Evolutionary conservation across 495 filamentous ascomycete genomes (phyloP), one percentile per base, ranked within the genome.

Genomic region (Tuber indicum): DNA sequence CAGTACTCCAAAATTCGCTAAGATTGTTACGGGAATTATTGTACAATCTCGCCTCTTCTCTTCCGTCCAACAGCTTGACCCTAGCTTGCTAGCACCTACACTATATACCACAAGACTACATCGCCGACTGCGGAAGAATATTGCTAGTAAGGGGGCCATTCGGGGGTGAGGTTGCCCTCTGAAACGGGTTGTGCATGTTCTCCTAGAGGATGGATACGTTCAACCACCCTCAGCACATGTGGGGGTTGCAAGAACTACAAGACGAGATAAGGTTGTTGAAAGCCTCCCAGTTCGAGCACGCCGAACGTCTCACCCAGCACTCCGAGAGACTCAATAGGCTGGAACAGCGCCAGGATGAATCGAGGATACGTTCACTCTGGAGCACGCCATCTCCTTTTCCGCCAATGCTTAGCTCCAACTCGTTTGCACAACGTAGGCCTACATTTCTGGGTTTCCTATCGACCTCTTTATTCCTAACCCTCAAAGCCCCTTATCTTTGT

Each of bases 241-340:
- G 78, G 78, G 81, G 77, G 66, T 49, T 78, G 49, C 79, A 89
- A 85, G 91, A 92, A 82, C 85, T 93, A 49, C 87, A 91, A 75
- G 89, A 90, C 76, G 91, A 92, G 76, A 87, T 93, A 82, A 90
- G 88, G 82, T 87, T 90, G 76, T 84, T 93, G 19, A 90, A 91
- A 78, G 84, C 88, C 70, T 85, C 87, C 23, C 91, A 92, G 82
- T 86, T 87, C 75, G 90, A 93, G 79, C 91, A 92, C 81, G 85
- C 86, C 23, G 90, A 92, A 80, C 88, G 79, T 77, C 73, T 83
- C 73, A 78, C 77, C 26, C 82, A 83, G 74, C 82, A 83, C 75
- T 74, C 82, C 16, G 82, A 81, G 62, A 77, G 91, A 42, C 86
- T 93, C 75, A 84, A 87, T 23, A 86, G 89, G 44, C 85, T 93